Evolutionary conservation across 441 rosid species (phyloP).

Genomic region (Francoa sonchifolia): DNA sequence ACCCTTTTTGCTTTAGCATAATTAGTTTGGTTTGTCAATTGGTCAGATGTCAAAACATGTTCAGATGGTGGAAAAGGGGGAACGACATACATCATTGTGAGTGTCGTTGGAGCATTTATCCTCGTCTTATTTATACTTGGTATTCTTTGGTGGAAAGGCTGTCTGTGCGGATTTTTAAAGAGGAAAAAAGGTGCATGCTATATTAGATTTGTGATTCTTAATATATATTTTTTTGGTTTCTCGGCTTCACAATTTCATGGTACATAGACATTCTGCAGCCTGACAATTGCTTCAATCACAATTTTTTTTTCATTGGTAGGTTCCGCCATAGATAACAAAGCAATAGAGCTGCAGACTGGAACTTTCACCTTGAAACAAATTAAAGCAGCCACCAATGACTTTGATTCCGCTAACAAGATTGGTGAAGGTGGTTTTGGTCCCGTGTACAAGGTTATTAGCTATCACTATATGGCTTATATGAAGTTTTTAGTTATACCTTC

Average conservation of each 20-base stretch:
- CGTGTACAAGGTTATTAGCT: constrained; percentile 49
- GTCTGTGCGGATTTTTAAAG: constrained; percentile 10
- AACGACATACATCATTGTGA: constrained; percentile 17
- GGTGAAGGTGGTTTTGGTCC: constrained; percentile 89
- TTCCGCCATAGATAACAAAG: constrained; percentile 24
- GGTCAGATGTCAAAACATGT: constrained; percentile 36
- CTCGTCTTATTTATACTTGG: constrained; percentile 26
- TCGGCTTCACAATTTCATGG: too few species aligned
- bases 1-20: neutral
- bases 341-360: constrained; percentile 31
- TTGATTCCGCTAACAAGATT: constrained; percentile 48
- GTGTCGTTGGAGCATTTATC: constrained; percentile 16
- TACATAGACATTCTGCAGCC: too few species aligned
- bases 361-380: constrained; percentile 53
- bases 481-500: too few species aligned
- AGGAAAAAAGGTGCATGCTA: constrained; percentile 22
- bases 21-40: constrained; percentile 2
- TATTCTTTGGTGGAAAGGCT: constrained; percentile 32
- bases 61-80: constrained; percentile 11
- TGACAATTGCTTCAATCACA: too few species aligned
- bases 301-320: too few species aligned
- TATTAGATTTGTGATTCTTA: neutral
- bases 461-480: neutral
- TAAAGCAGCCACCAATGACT: constrained; percentile 52
- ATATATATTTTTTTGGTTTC: too few species aligned